phyloP scores from a whole-genome alignment of 441 rosid species.

The Eruca vesicaria region DNA sequence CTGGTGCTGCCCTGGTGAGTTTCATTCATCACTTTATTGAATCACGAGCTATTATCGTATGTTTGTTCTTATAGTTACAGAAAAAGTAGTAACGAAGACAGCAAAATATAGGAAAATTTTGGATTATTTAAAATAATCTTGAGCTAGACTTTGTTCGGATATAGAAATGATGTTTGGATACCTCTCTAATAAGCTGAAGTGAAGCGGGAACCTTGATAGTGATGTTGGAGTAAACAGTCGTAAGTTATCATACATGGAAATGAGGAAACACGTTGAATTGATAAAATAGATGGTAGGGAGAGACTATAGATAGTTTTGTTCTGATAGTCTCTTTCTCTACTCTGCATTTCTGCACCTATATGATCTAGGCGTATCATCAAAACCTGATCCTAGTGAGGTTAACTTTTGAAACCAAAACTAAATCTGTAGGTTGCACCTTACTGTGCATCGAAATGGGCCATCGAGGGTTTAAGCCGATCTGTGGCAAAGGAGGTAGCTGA shows the following conservation, averaged over 20 bases:
- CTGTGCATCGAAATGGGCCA: conserved; percentile 99
- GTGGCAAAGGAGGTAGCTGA: conserved; percentile 95
- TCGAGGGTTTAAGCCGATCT: conserved; percentile 89
- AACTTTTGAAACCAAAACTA: conserved; percentile 8
- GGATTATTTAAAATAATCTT: neutral
- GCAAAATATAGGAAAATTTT: neutral
- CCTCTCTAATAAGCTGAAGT: neutral
- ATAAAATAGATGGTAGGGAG: conserved; percentile 2
- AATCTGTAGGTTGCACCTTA: conserved; percentile 85
- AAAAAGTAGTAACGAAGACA: neutral
- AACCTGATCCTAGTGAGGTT: conserved; percentile 4
- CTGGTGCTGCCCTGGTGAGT: conserved; percentile 94
- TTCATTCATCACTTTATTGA: neutral
- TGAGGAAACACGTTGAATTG: neutral
- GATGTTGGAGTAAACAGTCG: neutral
- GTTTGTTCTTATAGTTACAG: neutral
- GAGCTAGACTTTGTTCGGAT: neutral
- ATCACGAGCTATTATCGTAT: neutral
- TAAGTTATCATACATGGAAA: no score
- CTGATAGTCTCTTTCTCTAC: neutral
- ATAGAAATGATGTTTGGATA: neutral
- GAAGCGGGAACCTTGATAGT: neutral
- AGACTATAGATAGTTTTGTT: neutral
- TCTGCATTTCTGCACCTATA: neutral
- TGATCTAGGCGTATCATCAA: conserved; percentile 7